A percentile compares a stretch with the other conserved stretches of the same genome.
These are phyloP conservation scores for Trametes villosa DNA, from an alignment of 768 basidiomycete genomes.

Conservation along the genomic window DNA sequence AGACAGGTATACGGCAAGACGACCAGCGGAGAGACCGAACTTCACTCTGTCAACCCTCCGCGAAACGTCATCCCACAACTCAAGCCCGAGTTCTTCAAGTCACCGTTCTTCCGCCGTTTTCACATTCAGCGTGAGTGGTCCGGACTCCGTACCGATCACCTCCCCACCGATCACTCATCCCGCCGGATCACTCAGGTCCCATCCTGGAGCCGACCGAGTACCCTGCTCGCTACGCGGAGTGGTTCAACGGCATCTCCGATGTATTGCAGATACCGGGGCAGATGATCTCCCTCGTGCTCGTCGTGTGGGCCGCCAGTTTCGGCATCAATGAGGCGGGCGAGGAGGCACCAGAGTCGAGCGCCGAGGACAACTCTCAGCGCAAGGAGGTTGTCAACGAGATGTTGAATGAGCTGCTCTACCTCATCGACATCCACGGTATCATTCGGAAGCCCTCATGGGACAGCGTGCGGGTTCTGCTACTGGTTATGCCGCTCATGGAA, in stretches of 20 bases:
- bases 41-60: constrained; percentile 42
- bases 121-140: constrained; percentile 73
- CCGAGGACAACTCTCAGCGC: constrained; percentile 44
- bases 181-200: constrained; percentile 59
- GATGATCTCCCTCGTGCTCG: constrained; percentile 78
- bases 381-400: constrained; percentile 67
- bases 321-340: constrained; percentile 82
- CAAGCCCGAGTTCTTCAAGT: constrained; percentile 78
- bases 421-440: constrained; percentile 80
- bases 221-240: constrained; percentile 68
- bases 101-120: constrained; percentile 85
- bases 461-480: constrained; percentile 77
- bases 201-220: constrained; percentile 85
- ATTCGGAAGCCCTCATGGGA: constrained; percentile 86
- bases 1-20: constrained; percentile 83
- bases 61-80: constrained; percentile 71
- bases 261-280: constrained; percentile 73
- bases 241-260: constrained; percentile 58
- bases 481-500: constrained; percentile 83
- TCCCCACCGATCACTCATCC: constrained; percentile 12
- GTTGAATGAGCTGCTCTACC: constrained; percentile 74
- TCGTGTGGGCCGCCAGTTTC: constrained; percentile 89
- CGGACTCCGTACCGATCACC: constrained; percentile 12
- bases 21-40: constrained; percentile 46
- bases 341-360: constrained; percentile 45